These are phyloP conservation scores for Aspergillus hancockii DNA, from an alignment of 495 filamentous ascomycete genomes.

Conservation along the genomic window DNA sequence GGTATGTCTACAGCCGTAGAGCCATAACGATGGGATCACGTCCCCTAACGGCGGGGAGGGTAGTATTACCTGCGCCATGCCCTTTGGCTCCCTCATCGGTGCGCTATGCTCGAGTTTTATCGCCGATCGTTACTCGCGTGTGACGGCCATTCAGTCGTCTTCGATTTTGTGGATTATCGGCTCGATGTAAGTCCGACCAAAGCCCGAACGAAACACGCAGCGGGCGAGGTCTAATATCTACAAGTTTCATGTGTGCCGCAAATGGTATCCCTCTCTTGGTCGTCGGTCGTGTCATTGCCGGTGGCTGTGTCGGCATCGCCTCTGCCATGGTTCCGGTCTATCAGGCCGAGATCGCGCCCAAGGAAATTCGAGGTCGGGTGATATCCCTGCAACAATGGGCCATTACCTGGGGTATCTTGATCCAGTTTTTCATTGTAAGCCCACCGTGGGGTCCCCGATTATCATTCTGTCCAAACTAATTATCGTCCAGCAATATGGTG, in stretches of 20 bases:
- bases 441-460: slow-evolving; percentile 17
- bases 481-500: slow-evolving; percentile 17
- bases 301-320: slow-evolving; percentile 70
- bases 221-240: neutral
- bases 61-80: slow-evolving; percentile 32
- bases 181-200: slow-evolving; percentile 6
- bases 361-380: slow-evolving; percentile 73
- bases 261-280: slow-evolving; percentile 61
- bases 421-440: slow-evolving; percentile 74
- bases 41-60: slow-evolving; percentile 7
- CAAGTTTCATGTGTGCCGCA: slow-evolving; percentile 38
- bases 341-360: slow-evolving; percentile 72
- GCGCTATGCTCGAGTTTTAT: slow-evolving; percentile 64
- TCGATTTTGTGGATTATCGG: slow-evolving; percentile 60
- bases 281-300: slow-evolving; percentile 65
- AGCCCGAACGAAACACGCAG: neutral
- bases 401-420: slow-evolving; percentile 71
- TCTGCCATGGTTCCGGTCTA: slow-evolving; percentile 74
- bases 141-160: slow-evolving; percentile 65
- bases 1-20: slow-evolving; percentile 1
- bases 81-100: slow-evolving; percentile 63
- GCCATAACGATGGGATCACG: no score
- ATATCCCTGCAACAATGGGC: slow-evolving; percentile 76
- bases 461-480: neutral
- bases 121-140: slow-evolving; percentile 64